Conservation (phyloP, 1,284 basidiomycete genomes). For the Abortiporus biennis region DNA sequence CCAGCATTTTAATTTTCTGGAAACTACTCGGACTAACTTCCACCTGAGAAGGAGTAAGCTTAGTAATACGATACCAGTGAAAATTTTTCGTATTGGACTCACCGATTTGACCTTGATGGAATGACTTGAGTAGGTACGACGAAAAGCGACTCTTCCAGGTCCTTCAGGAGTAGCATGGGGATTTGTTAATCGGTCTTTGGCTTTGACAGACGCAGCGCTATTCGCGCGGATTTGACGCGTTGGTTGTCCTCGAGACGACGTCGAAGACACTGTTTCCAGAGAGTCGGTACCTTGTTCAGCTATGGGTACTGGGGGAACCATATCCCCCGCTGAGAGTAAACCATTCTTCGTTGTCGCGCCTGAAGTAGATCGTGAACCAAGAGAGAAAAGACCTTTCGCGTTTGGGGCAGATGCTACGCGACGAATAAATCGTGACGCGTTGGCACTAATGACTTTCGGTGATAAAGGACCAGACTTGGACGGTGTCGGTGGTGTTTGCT, state of each 20-base stretch:
- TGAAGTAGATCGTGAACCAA: conserved; percentile 41
- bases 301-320: conserved; percentile 42
- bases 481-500: conserved; percentile 22
- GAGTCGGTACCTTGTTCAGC: conserved; percentile 60
- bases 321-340: conserved; percentile 63
- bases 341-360: conserved; percentile 62
- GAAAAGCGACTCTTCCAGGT: conserved; percentile 70
- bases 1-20: conserved; percentile 91
- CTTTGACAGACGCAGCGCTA: conserved; percentile 24
- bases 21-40: conserved; percentile 91
- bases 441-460: conserved; percentile 59
- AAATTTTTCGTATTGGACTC: conserved; percentile 25
- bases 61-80: conserved; percentile 7
- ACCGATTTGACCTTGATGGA: conserved; percentile 93
- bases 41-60: conserved; percentile 42
- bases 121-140: conserved; percentile 94
- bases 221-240: conserved; percentile 22
- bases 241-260: conserved; percentile 54
- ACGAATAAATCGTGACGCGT: conserved; percentile 82
- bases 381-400: conserved; percentile 82
- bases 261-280: conserved; percentile 65
- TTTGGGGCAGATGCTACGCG: conserved; percentile 96
- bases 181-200: conserved; percentile 39
- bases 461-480: conserved; percentile 40
- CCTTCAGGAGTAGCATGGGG: conserved; percentile 31